These are phyloP conservation scores for Acanthochlamys bracteata DNA, from an alignment of 106 monocot species.

Conservation along the genomic window DNA sequence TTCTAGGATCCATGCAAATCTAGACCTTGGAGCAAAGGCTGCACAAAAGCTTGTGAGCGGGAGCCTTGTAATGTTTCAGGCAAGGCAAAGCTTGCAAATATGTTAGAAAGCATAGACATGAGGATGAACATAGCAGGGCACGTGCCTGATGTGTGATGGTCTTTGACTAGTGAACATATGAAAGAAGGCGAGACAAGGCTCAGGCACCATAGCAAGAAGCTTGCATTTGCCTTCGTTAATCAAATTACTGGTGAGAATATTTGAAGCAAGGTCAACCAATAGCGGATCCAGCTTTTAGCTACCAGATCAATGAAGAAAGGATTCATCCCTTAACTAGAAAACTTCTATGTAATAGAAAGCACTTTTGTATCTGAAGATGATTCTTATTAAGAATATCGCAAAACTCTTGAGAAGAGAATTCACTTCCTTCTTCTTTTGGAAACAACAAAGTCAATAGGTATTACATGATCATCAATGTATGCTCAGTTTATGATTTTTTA, in stretches of 20 bases:
- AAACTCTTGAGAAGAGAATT: too few species aligned
- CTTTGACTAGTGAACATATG: constrained; percentile 16
- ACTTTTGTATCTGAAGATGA: too few species aligned
- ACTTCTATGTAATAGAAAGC: too few species aligned
- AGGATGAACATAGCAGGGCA: constrained; percentile 33
- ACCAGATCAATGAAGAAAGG: too few species aligned
- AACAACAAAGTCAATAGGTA: too few species aligned
- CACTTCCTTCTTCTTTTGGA: too few species aligned
- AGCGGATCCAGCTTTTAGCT: too few species aligned
- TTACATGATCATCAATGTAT: too few species aligned
- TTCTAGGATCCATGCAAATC: constrained; percentile 43
- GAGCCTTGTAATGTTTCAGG: constrained; percentile 48
- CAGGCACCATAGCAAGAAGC: constrained; percentile 59
- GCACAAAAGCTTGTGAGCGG: constrained; percentile 26
- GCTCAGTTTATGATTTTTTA: too few species aligned
- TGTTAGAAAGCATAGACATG: constrained; percentile 29
- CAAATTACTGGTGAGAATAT: constrained; percentile 59
- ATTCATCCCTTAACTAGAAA: too few species aligned
- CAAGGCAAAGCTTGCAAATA: constrained; percentile 47
- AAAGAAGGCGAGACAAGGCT: constrained; percentile 27
- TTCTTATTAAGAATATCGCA: too few species aligned
- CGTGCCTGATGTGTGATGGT: constrained; percentile 33
- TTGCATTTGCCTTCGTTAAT: constrained; percentile 65
- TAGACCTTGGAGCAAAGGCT: constrained; percentile 34
- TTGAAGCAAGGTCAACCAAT: too few species aligned